Evolutionary conservation across 306 rosid genomes (phyloP).

Genomic region (Purshia tridentata): DNA sequence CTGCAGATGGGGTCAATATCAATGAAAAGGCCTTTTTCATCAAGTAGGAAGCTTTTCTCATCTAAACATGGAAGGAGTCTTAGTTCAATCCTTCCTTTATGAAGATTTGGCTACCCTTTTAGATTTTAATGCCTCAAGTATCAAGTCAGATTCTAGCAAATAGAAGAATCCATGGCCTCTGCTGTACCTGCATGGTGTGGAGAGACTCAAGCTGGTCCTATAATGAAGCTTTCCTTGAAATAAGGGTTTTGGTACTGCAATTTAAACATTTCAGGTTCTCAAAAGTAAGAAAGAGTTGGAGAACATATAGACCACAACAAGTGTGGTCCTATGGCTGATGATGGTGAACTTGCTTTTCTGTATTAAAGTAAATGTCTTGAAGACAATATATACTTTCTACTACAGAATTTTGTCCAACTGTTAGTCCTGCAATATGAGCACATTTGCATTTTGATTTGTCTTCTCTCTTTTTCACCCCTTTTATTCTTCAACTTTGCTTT

Average conservation of each 20-base stretch:
- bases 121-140: neutral
- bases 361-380: neutral
- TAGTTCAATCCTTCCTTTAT: conserved; percentile 49
- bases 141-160: neutral
- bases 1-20: conserved; percentile 48
- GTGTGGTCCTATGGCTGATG: neutral
- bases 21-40: conserved; percentile 43
- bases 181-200: neutral
- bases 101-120: conserved; percentile 3
- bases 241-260: neutral
- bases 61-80: conserved; percentile 45
- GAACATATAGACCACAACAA: conserved; percentile 6
- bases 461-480: neutral
- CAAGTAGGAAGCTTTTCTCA: conserved; percentile 27
- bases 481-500: neutral
- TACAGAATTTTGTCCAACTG: neutral
- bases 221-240: neutral
- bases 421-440: neutral
- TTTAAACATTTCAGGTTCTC: neutral
- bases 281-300: neutral
- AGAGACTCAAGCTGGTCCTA: neutral
- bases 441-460: neutral
- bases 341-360: neutral
- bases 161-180: neutral
- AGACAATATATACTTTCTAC: conserved; percentile 4